Evolutionary conservation across 2,329 filamentous ascomycete species (phyloP).

Genomic region (Trichoderma sp.): DNA sequence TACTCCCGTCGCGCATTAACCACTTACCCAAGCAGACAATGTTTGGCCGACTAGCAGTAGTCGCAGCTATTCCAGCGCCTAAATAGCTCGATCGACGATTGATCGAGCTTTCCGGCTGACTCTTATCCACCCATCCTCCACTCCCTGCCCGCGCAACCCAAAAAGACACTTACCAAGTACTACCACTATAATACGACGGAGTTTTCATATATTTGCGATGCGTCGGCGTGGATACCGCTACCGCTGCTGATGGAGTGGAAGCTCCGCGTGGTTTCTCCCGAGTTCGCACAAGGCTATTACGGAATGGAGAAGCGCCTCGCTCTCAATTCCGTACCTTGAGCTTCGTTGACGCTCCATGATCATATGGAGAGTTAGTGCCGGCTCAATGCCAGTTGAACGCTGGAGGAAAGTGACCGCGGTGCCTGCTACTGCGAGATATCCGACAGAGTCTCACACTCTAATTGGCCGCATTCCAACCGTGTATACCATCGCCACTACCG

Average conservation of each 20-base stretch:
- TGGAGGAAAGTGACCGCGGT: background rate
- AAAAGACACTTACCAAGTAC: background rate
- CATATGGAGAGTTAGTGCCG: background rate
- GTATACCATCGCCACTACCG: background rate
- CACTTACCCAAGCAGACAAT: background rate
- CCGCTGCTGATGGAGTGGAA: slow-evolving; percentile 3
- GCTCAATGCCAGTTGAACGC: background rate
- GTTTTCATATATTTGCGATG: background rate
- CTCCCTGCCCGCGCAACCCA: background rate
- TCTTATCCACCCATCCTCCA: background rate
- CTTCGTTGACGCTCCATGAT: background rate
- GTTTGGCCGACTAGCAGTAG: background rate
- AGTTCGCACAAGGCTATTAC: background rate
- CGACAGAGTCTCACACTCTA: background rate
- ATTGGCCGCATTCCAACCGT: background rate
- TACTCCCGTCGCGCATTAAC: background rate
- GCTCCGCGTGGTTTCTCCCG: background rate
- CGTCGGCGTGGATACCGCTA: slow-evolving; percentile 10
- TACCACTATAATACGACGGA: background rate
- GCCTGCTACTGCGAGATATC: background rate
- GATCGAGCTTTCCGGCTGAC: slow-evolving; percentile 2
- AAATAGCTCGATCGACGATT: slow-evolving; percentile 15
- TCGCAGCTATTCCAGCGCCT: background rate
- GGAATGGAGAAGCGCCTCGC: background rate
- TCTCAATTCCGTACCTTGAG: background rate